Conservation (phyloP, 2,329 filamentous ascomycete genomes). For the Fusarium sp. region DNA sequence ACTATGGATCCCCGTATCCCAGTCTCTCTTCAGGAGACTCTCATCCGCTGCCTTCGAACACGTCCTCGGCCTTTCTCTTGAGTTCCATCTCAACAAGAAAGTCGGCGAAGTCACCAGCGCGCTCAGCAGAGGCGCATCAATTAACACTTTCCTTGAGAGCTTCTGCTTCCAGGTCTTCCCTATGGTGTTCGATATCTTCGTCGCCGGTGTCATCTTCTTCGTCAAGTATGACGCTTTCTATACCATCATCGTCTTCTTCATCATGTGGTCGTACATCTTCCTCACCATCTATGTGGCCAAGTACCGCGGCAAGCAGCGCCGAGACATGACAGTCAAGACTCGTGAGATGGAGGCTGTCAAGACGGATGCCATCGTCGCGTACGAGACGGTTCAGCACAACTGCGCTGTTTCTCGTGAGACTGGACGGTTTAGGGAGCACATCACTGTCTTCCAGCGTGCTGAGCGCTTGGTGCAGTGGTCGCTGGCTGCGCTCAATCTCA, state of each 20-base stretch:
- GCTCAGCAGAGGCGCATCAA: slow-evolving; percentile 60
- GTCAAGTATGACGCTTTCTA: slow-evolving; percentile 62
- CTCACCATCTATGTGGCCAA: slow-evolving; percentile 65
- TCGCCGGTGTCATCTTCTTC: slow-evolving; percentile 63
- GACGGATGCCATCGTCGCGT: slow-evolving; percentile 63
- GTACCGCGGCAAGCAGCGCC: slow-evolving; percentile 58
- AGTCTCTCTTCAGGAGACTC: slow-evolving; percentile 59
- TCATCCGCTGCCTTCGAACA: slow-evolving; percentile 63
- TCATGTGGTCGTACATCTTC: slow-evolving; percentile 65
- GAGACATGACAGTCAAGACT: slow-evolving; percentile 59
- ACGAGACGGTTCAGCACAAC: slow-evolving; percentile 74
- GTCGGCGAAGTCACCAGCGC: slow-evolving; percentile 66
- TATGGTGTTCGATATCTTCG: slow-evolving; percentile 63
- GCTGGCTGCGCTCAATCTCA: slow-evolving; percentile 67
- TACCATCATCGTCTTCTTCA: slow-evolving; percentile 61
- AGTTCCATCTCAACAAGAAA: slow-evolving; percentile 65
- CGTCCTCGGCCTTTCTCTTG: slow-evolving; percentile 60
- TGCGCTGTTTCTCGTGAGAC: slow-evolving; percentile 72
- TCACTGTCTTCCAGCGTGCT: slow-evolving; percentile 62
- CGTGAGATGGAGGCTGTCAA: slow-evolving; percentile 64
- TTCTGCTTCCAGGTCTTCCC: slow-evolving; percentile 64
- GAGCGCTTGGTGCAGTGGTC: slow-evolving; percentile 48
- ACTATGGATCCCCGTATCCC: slow-evolving; percentile 63
- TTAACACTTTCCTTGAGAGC: slow-evolving; percentile 64
- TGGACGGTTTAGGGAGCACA: slow-evolving; percentile 67